Conservation (phyloP, 805 yeast genomes). For the Candida silvicultrix region DNA sequence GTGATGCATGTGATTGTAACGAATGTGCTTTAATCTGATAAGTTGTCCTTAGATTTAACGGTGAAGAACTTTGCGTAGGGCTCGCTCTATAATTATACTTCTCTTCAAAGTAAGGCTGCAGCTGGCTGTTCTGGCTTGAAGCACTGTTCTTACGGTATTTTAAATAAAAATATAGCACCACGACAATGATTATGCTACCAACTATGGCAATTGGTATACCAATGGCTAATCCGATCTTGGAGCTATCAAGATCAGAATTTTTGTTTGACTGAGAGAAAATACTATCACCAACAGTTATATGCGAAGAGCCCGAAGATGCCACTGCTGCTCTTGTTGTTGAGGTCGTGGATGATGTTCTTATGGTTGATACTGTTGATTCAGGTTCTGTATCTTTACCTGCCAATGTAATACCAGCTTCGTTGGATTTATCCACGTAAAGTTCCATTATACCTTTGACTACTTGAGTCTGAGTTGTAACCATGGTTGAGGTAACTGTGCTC, state of each 20-base stretch:
- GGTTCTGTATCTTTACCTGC: neutral
- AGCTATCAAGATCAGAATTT: neutral
- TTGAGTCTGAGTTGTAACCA: slow-evolving; percentile 6
- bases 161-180: slow-evolving; percentile 11
- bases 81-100: slow-evolving; percentile 18
- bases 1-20: neutral
- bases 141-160: slow-evolving; percentile 6
- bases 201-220: slow-evolving; percentile 22
- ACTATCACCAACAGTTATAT: neutral
- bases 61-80: slow-evolving; percentile 7
- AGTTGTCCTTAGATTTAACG: slow-evolving; percentile 8
- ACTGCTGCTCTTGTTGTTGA: neutral
- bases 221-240: slow-evolving; percentile 16
- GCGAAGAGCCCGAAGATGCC: neutral
- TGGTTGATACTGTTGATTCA: slow-evolving; percentile 1
- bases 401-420: neutral
- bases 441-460: slow-evolving; percentile 8
- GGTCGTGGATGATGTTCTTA: neutral
- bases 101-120: slow-evolving; percentile 16
- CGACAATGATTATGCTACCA: slow-evolving; percentile 5
- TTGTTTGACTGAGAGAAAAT: no score
- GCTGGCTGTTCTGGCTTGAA: slow-evolving; percentile 3
- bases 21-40: slow-evolving; percentile 9
- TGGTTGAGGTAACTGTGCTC: slow-evolving; percentile 1
- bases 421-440: neutral